A percentile compares a stretch with the other conserved stretches of the same genome.
phyloP scores from a whole-genome alignment of 768 basidiomycete genomes.

The Pulveroboletus sp. region DNA sequence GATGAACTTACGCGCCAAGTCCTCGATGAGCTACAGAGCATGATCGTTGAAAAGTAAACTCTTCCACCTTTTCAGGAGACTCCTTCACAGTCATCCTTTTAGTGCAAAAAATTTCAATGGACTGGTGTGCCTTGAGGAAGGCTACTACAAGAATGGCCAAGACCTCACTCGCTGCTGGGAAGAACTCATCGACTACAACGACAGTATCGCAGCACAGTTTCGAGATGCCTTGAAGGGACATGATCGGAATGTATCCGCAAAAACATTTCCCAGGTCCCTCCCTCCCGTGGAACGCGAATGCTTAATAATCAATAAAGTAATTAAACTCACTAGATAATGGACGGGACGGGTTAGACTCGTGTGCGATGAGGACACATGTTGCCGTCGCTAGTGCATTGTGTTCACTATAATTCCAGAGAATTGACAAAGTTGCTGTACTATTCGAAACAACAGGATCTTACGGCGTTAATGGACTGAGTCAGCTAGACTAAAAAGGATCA shows the following conservation, averaged over 20 bases:
- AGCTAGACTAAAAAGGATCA: too few species aligned
- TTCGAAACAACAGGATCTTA: too few species aligned
- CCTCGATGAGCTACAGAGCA: constrained; percentile 39
- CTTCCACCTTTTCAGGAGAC: background rate
- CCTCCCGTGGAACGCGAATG: constrained; percentile 26
- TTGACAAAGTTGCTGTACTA: too few species aligned
- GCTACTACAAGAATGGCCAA: constrained; percentile 43
- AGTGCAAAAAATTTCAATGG: constrained; percentile 51
- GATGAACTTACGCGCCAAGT: constrained; percentile 45
- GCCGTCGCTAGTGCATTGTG: background rate
- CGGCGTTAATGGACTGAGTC: too few species aligned
- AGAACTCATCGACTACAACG: constrained; percentile 38
- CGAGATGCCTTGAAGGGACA: constrained; percentile 42
- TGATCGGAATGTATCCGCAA: constrained; percentile 44
- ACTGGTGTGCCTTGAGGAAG: constrained; percentile 51
- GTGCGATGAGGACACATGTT: background rate
- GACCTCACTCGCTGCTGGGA: constrained; percentile 39
- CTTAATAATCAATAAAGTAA: background rate
- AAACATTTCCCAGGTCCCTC: constrained; percentile 46
- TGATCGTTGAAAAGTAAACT: constrained; percentile 32
- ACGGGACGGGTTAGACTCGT: background rate
- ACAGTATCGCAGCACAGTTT: constrained; percentile 34
- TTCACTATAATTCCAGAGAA: background rate
- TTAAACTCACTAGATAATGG: background rate
- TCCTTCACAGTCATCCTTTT: constrained; percentile 2